Conservation (phyloP, 345 rosid genomes). For the Carallia brachiata region DNA sequence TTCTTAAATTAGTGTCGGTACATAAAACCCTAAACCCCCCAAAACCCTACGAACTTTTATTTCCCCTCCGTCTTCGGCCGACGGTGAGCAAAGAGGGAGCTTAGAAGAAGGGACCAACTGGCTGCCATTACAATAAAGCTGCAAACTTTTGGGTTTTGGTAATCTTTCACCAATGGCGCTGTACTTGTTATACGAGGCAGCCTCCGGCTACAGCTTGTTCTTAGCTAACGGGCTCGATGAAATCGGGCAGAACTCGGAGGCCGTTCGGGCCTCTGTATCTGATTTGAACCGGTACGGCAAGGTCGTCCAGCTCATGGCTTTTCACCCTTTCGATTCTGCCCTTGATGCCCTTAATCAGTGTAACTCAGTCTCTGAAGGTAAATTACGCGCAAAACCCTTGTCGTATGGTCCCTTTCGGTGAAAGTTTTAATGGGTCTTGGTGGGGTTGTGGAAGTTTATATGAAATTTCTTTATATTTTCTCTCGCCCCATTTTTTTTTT, state of each 20-base stretch:
- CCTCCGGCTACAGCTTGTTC: conserved; percentile 66
- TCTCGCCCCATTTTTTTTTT: no score
- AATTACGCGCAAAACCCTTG: background rate
- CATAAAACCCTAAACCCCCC: conserved; percentile 12
- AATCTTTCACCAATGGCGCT: conserved; percentile 38
- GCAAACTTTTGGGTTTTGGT: background rate
- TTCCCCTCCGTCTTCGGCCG: background rate
- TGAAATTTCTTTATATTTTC: no score
- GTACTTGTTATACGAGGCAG: conserved; percentile 58
- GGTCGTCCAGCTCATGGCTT: conserved; percentile 71
- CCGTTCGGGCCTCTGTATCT: conserved; percentile 65
- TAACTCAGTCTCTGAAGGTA: conserved; percentile 87
- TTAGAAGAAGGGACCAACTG: no score
- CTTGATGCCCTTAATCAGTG: conserved; percentile 75
- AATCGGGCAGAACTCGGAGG: conserved; percentile 80
- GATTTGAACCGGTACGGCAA: conserved; percentile 77
- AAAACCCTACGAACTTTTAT: background rate
- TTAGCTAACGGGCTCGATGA: conserved; percentile 65
- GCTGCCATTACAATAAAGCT: background rate
- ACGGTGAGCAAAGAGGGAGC: no score
- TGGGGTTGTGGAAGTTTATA: no score
- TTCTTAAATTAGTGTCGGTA: background rate
- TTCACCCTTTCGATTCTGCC: conserved; percentile 61
- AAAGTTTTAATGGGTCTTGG: no score
- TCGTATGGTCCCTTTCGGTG: no score